phyloP scores from a whole-genome alignment of 306 rosid genomes.

The Benincasa hispida region DNA sequence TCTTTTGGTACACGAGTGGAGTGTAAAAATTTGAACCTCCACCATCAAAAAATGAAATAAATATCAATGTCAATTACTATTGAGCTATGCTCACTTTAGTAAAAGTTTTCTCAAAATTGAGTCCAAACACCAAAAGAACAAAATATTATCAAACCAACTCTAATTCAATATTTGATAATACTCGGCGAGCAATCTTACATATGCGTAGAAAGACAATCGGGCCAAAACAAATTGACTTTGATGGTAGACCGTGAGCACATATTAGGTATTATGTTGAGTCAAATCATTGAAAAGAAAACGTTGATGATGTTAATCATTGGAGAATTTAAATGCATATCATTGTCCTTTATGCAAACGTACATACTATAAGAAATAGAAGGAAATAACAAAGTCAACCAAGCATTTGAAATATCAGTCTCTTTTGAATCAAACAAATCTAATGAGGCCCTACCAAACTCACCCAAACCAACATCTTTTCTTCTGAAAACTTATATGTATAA shows the following conservation, averaged over 20 bases:
- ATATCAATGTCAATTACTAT: no score
- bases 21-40: no score
- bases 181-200: neutral
- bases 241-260: neutral
- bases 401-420: neutral
- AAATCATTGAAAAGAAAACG: neutral
- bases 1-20: no score
- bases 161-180: neutral
- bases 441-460: slow-evolving; percentile 1
- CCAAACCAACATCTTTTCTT: neutral
- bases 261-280: neutral
- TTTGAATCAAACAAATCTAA: neutral
- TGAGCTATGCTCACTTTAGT: no score
- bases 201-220: neutral
- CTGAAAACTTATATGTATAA: slow-evolving; percentile 2
- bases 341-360: neutral
- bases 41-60: no score
- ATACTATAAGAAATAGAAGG: neutral
- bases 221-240: neutral
- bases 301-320: neutral
- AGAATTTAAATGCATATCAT: neutral
- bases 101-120: neutral
- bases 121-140: neutral
- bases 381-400: neutral
- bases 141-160: neutral